Base-by-base conservation (phyloP, 768 basidiomycete species). In the Harrya chromipes region DNA sequence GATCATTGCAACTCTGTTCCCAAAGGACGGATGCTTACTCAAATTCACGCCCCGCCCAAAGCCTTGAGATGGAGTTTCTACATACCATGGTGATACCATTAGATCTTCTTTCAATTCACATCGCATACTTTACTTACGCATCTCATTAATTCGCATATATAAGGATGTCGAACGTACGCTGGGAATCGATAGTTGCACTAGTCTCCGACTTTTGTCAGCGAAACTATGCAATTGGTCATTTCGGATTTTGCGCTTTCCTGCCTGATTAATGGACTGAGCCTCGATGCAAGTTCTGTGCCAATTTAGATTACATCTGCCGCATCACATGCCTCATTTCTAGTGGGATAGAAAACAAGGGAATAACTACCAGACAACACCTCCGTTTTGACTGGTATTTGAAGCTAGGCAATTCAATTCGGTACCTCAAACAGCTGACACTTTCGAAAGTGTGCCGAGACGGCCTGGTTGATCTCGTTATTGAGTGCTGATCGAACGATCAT, bases 1-100 rank as follows among this genome's bases (percentile, higher is more conserved):
- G 43, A 91, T 97, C 55, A 92, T 97, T 57, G 90, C 94, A n/a
- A 97, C 93, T 19, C 71, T 98, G 37, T 99, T 99, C 82, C 97
- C 97, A 11, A 85, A 90, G 68, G 94, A 97, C 62, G 91, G 90
- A 37, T 91, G 92, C 59, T 70, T 80, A 50, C 77, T 97, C 54
- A 89, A 83, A 63, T 80, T 95, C 58, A 76, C 80, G 2, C 86
- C 90, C 26, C 81, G 86, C 44, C 50, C 68, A 20, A 66, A 47
- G 43, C 64, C 63, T 8, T 62, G 27, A 50, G 31, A 3, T 6
- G 5, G 33, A 16, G 8, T 23, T n/a, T 34, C 20, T 11, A 8
- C 4, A 5, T 40, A 6, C 8, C 35, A 26, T 26, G 11, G 19
- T 39, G 21, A 29, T 29, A 3, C 12, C 13, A 27, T 41, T 42